Evolutionary conservation across 2,329 filamentous ascomycete species (phyloP), one percentile per base, ranked within the genome.

Genomic region (Furcasterigmium furcatum): DNA sequence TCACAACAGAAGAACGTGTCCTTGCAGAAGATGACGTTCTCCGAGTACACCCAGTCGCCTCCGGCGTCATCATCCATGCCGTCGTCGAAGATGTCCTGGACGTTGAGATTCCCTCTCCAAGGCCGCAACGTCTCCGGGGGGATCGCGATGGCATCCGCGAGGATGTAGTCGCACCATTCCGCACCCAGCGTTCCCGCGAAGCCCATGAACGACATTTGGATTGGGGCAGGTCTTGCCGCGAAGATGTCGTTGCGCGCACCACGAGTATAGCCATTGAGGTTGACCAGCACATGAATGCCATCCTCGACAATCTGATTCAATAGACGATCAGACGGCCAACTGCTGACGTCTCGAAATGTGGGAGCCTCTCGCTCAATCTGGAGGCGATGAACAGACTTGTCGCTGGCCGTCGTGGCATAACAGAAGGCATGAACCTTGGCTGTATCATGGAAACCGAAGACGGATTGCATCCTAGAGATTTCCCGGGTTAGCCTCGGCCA

Each of bases 141-240:
- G 44, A 99, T 85, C 1, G 94, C 91, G 2, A 87, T 92, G 42
- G 87, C 76, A 59, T 99, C 94, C 4, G 94, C 91, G 21, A 97
- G 79, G 14, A 99, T 84, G 59, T 99, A 99, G 63, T 99, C 94
- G 56, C 94, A 99, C 94, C 94, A 99, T 62, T 99, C 94, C 3
- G 94, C 94, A 6, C 94, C 94, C 1, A 99, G 72, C 0, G 92
- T 96, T 9, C 94, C 94, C 0, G 94, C 94, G 62, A 99, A 99
- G 1, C 94, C 94, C 94, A 99, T 99, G 59, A 99, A 99, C 0
- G 94, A 96, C 94, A 99, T 99, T 55, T 99, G 94, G 36, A 99
- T 90, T 0, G 94, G 94, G 3, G 91, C 91, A 14, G 94, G 90
- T 21, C 95, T 83, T 19, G 94, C 94, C 19, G 94, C 94, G 63